A percentile compares a stretch with the other conserved stretches of the same genome.
Conservation (phyloP, 176 grass and related monocot genomes). For the Carex kokanica region DNA sequence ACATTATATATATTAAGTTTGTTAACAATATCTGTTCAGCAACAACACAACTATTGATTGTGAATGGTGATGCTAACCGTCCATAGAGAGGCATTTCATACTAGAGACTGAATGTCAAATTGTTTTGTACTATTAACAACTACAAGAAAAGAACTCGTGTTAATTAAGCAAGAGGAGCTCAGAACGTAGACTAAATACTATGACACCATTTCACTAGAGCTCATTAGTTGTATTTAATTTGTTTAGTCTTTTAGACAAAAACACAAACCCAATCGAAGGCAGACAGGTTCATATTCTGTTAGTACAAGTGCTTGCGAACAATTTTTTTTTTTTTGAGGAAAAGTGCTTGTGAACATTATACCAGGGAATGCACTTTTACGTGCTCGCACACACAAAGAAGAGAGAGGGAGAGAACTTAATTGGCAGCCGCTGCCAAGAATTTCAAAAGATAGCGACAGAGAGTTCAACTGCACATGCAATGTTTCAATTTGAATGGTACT, state of each 20-base stretch:
- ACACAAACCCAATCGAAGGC: background rate
- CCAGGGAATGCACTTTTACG: background rate
- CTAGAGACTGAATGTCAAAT: background rate
- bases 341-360: background rate
- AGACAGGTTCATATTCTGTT: background rate
- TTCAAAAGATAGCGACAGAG: no score
- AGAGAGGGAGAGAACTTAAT: background rate
- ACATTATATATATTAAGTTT: no score
- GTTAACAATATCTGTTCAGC: no score
- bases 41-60: no score
- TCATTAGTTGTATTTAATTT: background rate
- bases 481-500: background rate
- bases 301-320: background rate
- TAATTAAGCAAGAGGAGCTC: background rate
- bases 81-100: no score
- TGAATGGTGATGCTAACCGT: no score
- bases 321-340: no score
- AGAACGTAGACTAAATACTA: background rate
- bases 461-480: no score
- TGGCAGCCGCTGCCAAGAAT: no score
- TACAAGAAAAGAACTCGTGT: background rate
- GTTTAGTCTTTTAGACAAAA: background rate
- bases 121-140: background rate
- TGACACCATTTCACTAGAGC: background rate
- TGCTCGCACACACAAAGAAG: background rate